These are phyloP conservation scores for Wickerhamomyces silvicola DNA, from an alignment of 805 yeast species.

Conservation along the genomic window DNA sequence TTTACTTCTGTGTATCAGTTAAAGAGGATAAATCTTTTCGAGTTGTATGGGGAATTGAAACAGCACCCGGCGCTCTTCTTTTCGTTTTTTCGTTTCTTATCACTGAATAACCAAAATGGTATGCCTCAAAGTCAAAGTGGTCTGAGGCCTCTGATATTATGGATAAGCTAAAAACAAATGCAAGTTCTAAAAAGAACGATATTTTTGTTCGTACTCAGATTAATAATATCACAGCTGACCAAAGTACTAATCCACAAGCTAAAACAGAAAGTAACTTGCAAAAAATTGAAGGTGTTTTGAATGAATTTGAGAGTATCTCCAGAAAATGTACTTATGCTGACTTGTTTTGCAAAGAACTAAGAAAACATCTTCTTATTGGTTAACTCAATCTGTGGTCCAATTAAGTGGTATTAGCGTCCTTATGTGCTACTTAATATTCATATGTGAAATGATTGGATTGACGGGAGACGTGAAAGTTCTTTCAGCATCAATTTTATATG, in stretches of 20 bases:
- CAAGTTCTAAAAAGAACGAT: neutral
- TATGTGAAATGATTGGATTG: conserved; percentile 44
- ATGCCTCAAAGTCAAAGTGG: conserved; percentile 33
- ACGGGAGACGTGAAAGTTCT: conserved; percentile 26
- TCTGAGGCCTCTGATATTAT: conserved; percentile 28
- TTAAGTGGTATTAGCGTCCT: conserved; percentile 38
- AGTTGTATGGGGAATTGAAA: conserved; percentile 55
- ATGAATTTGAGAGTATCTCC: conserved; percentile 18
- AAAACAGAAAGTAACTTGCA: conserved; percentile 9
- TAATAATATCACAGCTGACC: conserved; percentile 2
- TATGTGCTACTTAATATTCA: conserved; percentile 37
- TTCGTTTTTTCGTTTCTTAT: conserved; percentile 31
- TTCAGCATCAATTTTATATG: conserved; percentile 34
- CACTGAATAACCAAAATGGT: conserved; percentile 60
- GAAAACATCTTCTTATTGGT: conserved; percentile 33
- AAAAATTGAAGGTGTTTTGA: conserved; percentile 19
- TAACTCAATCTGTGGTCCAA: conserved; percentile 37
- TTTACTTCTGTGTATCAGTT: conserved; percentile 38
- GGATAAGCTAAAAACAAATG: conserved; percentile 9
- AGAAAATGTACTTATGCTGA: conserved; percentile 25
- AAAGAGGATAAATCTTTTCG: conserved; percentile 49
- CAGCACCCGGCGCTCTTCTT: conserved; percentile 44
- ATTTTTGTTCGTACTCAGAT: neutral
- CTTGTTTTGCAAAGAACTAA: conserved; percentile 27
- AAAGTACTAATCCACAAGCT: neutral